These are phyloP conservation scores for Cryptosporidium ubiquitum DNA, from an alignment of 169 alveolate genomes.

Conservation along the genomic window DNA sequence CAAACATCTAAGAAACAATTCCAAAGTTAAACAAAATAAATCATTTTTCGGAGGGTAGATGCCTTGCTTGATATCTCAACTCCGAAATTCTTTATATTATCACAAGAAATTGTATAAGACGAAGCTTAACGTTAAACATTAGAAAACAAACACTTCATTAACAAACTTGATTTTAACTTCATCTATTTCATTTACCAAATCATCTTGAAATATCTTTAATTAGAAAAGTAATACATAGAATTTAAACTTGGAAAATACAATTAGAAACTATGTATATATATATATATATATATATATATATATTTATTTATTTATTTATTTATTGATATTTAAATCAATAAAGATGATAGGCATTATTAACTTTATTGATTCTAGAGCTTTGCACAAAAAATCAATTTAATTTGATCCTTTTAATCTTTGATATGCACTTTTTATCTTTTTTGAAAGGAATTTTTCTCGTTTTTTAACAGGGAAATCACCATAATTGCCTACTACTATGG, in stretches of 20 bases:
- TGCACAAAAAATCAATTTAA: neutral
- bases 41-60: no score
- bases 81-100: neutral
- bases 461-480: neutral
- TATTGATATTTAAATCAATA: neutral
- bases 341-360: neutral
- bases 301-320: no score
- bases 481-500: constrained; percentile 23
- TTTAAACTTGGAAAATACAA: neutral
- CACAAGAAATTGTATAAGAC: neutral
- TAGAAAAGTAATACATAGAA: neutral
- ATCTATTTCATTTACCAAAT: no score
- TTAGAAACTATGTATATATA: no score
- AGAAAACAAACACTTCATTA: neutral
- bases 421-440: neutral
- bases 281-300: no score
- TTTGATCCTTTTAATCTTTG: neutral
- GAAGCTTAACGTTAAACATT: neutral
- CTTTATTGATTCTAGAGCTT: neutral
- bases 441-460: neutral
- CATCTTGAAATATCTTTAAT: neutral
- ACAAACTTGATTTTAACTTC: neutral
- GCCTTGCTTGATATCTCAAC: no score
- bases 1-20: no score
- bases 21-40: no score